These are phyloP conservation scores for Monosporascus sp. DNA, from an alignment of 2,329 filamentous ascomycete species.

Conservation along the genomic window DNA sequence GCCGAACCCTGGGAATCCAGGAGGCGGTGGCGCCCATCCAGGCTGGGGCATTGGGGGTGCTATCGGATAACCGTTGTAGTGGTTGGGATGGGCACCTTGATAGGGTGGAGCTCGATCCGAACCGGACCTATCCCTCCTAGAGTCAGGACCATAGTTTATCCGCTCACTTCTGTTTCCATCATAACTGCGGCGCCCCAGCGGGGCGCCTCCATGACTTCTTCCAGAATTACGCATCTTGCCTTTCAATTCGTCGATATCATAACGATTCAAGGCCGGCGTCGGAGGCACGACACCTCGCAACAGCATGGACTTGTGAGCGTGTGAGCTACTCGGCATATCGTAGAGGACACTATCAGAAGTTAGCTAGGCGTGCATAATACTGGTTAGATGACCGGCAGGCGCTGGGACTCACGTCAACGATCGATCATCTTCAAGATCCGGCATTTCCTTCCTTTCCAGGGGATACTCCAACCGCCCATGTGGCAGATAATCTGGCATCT, in stretches of 20 bases:
- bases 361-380: constrained; percentile 17
- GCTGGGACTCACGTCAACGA: constrained; percentile 67
- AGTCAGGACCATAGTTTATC: constrained; percentile 28
- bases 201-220: constrained; percentile 65
- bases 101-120: constrained; percentile 18
- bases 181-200: constrained; percentile 35
- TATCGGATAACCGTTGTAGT: constrained; percentile 18
- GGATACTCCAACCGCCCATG: constrained; percentile 78
- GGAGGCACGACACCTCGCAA: constrained; percentile 76
- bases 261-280: constrained; percentile 63
- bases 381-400: not conserved
- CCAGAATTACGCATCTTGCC: constrained; percentile 59
- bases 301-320: constrained; percentile 89
- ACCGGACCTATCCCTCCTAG: constrained; percentile 18
- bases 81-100: constrained; percentile 43
- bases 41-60: constrained; percentile 25
- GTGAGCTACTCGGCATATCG: constrained; percentile 66
- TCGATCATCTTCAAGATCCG: constrained; percentile 75
- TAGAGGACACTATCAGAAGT: constrained; percentile 65
- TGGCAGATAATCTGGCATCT: constrained; percentile 78
- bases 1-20: constrained; percentile 31
- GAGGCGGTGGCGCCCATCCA: constrained; percentile 32
- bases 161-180: constrained; percentile 22
- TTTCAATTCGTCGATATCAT: constrained; percentile 69
- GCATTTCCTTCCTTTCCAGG: constrained; percentile 64